Evolutionary conservation across 257 asterid species (phyloP).

Genomic region (Gentiana macrophylla): DNA sequence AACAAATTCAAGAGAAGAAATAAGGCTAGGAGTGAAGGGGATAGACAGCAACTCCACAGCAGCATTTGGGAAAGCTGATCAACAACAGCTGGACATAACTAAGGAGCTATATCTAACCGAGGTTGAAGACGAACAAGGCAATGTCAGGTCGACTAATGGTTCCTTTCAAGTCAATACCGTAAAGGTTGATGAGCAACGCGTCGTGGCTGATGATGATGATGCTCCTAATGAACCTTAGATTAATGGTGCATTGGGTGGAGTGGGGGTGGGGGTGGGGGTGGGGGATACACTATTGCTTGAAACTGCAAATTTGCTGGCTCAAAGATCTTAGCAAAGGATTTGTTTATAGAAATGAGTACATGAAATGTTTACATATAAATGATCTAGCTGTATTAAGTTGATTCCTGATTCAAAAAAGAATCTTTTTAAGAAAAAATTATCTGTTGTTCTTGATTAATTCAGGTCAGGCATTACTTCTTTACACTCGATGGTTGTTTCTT

Average conservation of each 20-base stretch:
- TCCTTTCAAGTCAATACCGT: conserved; percentile 11
- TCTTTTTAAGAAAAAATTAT: too few relatives aligned
- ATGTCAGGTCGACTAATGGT: conserved; percentile 25
- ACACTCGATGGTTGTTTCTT: too few relatives aligned
- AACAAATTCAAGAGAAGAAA: conserved; percentile 13
- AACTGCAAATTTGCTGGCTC: neutral
- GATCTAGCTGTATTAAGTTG: too few relatives aligned
- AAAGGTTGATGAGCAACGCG: conserved; percentile 18
- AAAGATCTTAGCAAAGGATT: neutral
- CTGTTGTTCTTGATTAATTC: too few relatives aligned
- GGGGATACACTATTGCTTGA: neutral
- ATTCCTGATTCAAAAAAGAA: too few relatives aligned
- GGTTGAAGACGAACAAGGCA: conserved; percentile 35
- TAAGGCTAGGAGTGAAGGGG: conserved; percentile 14
- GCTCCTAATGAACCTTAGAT: too few relatives aligned
- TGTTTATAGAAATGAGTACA: too few relatives aligned
- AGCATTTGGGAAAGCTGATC: conserved; percentile 15
- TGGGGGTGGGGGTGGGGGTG: conserved; percentile 2
- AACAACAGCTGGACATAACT: conserved; percentile 6
- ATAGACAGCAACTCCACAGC: conserved; percentile 14
- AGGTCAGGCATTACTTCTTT: too few relatives aligned
- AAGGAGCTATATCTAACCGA: conserved; percentile 14
- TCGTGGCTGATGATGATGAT: neutral
- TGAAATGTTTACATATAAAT: too few relatives aligned
- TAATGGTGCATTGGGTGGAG: too few relatives aligned